A percentile compares a stretch with the other conserved stretches of the same genome.
Evolutionary conservation across 2,329 filamentous ascomycete genomes (phyloP).

Genomic region (Calonectria crousiana): DNA sequence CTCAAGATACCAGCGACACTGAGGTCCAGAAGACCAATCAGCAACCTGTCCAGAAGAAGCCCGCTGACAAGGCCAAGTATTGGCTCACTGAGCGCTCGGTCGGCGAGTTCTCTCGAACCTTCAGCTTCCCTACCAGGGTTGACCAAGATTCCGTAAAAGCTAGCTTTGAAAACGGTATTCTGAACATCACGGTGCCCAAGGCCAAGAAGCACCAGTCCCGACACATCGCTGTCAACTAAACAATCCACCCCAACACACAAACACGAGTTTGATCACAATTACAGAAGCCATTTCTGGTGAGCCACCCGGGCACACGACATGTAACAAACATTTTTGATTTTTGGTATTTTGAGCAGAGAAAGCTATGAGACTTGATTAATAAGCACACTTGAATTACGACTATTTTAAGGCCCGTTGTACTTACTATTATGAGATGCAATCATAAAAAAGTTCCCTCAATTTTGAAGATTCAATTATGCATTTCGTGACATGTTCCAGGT

Average conservation of each 20-base stretch:
- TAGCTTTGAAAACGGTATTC: constrained; percentile 73
- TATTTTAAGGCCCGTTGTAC: background rate
- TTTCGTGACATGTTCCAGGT: background rate
- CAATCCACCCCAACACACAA: background rate
- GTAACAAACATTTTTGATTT: background rate
- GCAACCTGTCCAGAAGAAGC: constrained; percentile 45
- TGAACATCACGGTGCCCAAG: constrained; percentile 75
- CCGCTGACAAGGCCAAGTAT: constrained; percentile 67
- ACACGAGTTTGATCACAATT: no score
- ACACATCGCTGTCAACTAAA: constrained; percentile 67
- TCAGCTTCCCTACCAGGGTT: constrained; percentile 75
- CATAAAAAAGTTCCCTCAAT: background rate
- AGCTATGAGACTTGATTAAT: background rate
- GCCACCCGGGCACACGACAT: background rate
- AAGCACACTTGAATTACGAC: background rate
- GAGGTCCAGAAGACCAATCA: constrained; percentile 29
- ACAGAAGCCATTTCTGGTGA: background rate
- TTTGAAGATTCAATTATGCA: background rate
- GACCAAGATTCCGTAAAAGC: constrained; percentile 74
- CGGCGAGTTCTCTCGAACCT: constrained; percentile 76
- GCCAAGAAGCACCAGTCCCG: constrained; percentile 68
- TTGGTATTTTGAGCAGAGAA: background rate
- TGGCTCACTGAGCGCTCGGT: constrained; percentile 77
- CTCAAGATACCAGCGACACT: background rate
- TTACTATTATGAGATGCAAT: background rate